Evolutionary conservation across 2,329 filamentous ascomycete species (phyloP), one percentile per base, ranked within the genome.

Genomic region (Metarhizium brunneum): DNA sequence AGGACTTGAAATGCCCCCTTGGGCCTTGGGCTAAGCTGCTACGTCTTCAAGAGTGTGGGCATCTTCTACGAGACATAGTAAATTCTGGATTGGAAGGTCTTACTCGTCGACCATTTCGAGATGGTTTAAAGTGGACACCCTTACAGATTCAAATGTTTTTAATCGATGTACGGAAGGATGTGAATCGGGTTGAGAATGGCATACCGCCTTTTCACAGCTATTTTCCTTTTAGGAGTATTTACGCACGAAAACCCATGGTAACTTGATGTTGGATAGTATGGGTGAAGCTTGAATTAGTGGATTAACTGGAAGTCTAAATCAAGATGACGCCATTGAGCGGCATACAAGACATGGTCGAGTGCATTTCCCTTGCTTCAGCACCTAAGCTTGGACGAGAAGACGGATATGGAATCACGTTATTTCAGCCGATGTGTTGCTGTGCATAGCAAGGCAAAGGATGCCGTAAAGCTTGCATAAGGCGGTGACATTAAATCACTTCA

Each of bases 21-120:
- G 78, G 78, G 16, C 65, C 71, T 3, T 81, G 78, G 78, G 71
- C 77, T 2, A 68, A 69, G 50, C 69, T 70, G 55, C 62, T 67
- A 30, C 68, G 72, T 3, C 68, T 77, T 20, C 69, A 73, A 50
- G 68, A 74, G 40, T 77, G 74, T 58, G 77, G 77, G 2, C 66
- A 75, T 36, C 69, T 79, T 29, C 61, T 79, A 57, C 67, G 74
- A 38, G 74, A 76, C 30, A 71, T 71, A 4, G 64, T 73, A 53
- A 66, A 73, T 61, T 68, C 70, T 63, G 72, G 72, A 2, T 65
- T 76, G 30, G 63, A 69, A 32, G 73, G 73, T 2, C 58, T 76
- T 8, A 63, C 71, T 8, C 65, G 70, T 48, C 64, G 67, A 29
- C 71, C 73, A 1, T 69, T 76, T 52, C 68, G 69, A 8, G 67